Evolutionary conservation across 2,329 filamentous ascomycete species (phyloP), one percentile per base, ranked within the genome.

Genomic region (Tricladium varicosporioides): DNA sequence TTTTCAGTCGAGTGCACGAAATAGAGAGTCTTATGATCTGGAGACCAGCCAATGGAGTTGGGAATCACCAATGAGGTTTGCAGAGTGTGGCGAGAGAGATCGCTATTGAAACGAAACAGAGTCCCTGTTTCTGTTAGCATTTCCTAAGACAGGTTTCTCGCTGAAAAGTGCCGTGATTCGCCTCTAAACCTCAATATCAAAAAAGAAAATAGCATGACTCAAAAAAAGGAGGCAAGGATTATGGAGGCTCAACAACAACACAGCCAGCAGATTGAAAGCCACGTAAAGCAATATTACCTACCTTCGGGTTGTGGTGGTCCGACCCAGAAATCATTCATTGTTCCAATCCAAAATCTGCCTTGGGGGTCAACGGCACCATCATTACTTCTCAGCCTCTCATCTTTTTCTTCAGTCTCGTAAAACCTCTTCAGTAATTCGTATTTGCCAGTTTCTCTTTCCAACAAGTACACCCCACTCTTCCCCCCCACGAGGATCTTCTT

Each of bases 41-140:
- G 78, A 44, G 89, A 92, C 89, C 90, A 96, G 62, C 88, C 87
- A 50, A 92, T 85, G 49, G 89, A 87, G 74, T 96, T 96, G 55
- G 92, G 92, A 64, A 96, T 95, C 33, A 81, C 87, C 65, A 95
- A 80, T 51, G 78, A 76, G 53, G 81, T 76, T 57, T 88, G 78
- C 62, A 89, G 77, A 40, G 81, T 79, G 65, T 83, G 78, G 60
- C 87, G 77, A 27, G 76, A 78, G 49, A 83, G 75, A 67, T 85
- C 80, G 13, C 80, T 77, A 69, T 87, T 81, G 66, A 96, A 86
- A 57, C 88, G 81, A 74, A 88, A 89, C 15, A 96, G 78, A 11
- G 86, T 80, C 50, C 91, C 92, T 88, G 36, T 5, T 36, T 16
- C 4, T 18, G 31, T 61, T 47, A 61, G 56, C 50, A 42, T 27